Evolutionary conservation across 495 filamentous ascomycete genomes (phyloP), one percentile per base, ranked within the genome.

Genomic region (Trypethelium eluteriae): DNA sequence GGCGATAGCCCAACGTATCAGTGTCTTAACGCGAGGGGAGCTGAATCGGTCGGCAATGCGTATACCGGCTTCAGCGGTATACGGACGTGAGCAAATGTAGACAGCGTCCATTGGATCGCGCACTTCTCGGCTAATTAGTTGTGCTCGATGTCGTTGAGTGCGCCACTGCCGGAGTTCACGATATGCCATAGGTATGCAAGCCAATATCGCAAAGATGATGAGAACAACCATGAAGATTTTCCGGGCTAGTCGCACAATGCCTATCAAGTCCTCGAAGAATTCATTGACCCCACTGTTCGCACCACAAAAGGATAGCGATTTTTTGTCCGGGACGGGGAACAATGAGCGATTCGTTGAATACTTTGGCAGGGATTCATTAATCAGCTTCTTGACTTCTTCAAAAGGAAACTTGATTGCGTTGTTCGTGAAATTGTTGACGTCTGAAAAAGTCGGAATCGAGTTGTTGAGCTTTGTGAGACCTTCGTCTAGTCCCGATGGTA

Each of bases 51-150:
- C 80, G n/a, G 91, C 86, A 14, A 88, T 70, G 77, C 84, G 87
- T 73, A 96, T 84, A 38, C 94, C 94, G 6, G 81, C 72, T 5
- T 82, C 81, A 1, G 89, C 81, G 0, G 90, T 88, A 67, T 86
- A 84, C 5, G 93, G 92, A 3, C 90, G 82, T 25, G 92, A 95
- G 16, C 86, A 85, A 61, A 96, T 89, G 73, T 96, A 93, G 62
- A 96, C 84, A 25, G 93, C 87, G 74, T 98, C 95, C 82, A 96
- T 85, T 2, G 89, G 85, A 69, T 97, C 92, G 69, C 83, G 80
- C 11, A 84, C 82, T 32, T 87, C 77, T 64, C 86, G 83, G 61
- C 80, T 81, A 61, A 96, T 81, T 35, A 91, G 79, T 61, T 83
- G 77, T 14, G 90, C 82, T 39, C 88, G 87, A 66, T 87, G 76